Base-by-base conservation (phyloP, 352 stramenopile species). In the Blastocystis hominis region DNA sequence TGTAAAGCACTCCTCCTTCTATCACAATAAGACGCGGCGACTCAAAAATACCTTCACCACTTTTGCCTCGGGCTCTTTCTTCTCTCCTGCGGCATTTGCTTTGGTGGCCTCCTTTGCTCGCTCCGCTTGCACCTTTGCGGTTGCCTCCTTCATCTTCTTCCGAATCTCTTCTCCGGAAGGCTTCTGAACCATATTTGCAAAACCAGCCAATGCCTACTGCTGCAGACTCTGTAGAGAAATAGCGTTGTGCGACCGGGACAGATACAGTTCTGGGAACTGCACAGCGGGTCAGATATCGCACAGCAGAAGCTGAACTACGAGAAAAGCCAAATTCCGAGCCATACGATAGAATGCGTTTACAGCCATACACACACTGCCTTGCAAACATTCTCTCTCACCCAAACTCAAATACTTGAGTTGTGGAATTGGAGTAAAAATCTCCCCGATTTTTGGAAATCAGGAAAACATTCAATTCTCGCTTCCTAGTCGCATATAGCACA, bases 111-210 rank as follows among this genome's bases (percentile, higher is more conserved):
- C 72, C 36, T 64, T 68, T 17, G 36, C 53, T 7, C 72, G 47
- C 40, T 84, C 72, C 30, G 59, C 55, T 68, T 84, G 59, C n/a
- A 84, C 72, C 38, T 68, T 84, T 50, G 53, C 72, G 10, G 53
- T 44, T 9, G 72, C 72, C 50, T 84, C 72, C 54, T 84, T 84
- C n/a, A 84, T 53, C 36, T 84, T 84, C 72, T 84, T 84, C 68
- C 68, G 30, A 69, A 84, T 84, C 9, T 84, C 72, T 53, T 66
- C 72, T 30, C 47, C 53, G n/a, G 59, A 47, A 9, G 50, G n/a
- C 55, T 66, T 84, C 72, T 84, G 68, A 46, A 10, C 72, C 38
- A 30, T 13, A 54, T 7, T 54, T 24, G 13, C 9, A 66, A n/a
- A 53, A 84, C 66, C 17, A 66, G n/a, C 15, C n/a, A 17, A 40